Conservation (phyloP, 345 rosid genomes). For the Atalantia buxifolia region DNA sequence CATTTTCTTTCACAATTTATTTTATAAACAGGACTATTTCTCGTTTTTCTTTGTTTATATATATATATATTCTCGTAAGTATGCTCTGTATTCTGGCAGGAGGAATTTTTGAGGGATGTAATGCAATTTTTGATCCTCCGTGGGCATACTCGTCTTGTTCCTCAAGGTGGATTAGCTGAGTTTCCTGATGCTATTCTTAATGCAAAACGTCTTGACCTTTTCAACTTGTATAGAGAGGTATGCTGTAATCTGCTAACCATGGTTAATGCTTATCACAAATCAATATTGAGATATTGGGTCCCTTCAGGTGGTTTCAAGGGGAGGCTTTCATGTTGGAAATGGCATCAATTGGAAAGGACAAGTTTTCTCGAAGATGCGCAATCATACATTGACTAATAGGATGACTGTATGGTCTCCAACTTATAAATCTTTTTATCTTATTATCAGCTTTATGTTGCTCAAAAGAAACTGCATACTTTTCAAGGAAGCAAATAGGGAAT, state of each 20-base stretch:
- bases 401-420: conserved; percentile 70
- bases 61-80: no score
- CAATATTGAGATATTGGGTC: conserved; percentile 10
- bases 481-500: background rate
- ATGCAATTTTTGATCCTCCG: conserved; percentile 93
- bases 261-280: background rate
- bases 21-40: background rate
- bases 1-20: background rate
- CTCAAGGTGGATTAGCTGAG: conserved; percentile 89
- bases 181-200: conserved; percentile 97
- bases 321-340: conserved; percentile 98
- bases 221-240: conserved; percentile 98
- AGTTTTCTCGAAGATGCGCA: conserved; percentile 99
- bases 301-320: conserved; percentile 93
- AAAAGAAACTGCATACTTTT: background rate
- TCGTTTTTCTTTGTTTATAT: background rate
- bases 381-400: conserved; percentile 93
- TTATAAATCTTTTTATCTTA: background rate
- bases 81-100: conserved; percentile 43
- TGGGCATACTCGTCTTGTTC: conserved; percentile 95
- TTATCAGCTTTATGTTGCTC: background rate
- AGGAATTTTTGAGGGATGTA: conserved; percentile 94
- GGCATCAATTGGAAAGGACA: conserved; percentile 99
- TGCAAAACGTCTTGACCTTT: conserved; percentile 93
- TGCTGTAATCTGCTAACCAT: conserved; percentile 11